A percentile compares a stretch with the other conserved stretches of the same genome.
phyloP scores from a whole-genome alignment of 176 grass and related monocot species.

The Tuctoria greenei region DNA sequence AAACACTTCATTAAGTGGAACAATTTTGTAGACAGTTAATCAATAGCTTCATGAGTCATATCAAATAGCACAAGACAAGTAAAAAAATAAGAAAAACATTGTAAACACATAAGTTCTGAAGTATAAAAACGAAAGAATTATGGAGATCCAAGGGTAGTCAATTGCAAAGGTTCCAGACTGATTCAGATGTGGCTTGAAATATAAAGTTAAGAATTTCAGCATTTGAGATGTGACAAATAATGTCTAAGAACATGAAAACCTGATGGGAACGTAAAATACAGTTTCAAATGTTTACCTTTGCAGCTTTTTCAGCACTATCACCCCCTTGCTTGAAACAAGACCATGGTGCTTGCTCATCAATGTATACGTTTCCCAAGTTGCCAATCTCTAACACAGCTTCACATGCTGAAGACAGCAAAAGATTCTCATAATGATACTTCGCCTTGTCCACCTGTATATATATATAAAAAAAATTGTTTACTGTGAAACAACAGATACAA shows the following conservation, averaged over 20 bases:
- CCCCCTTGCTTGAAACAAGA: conserved; percentile 94
- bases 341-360: conserved; percentile 85
- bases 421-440: conserved; percentile 69
- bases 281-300: conserved; percentile 58
- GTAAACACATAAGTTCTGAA: not conserved
- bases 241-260: not conserved
- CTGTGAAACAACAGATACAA: conserved; percentile 24
- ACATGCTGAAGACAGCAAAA: conserved; percentile 84
- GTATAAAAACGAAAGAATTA: conserved; percentile 18
- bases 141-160: not conserved
- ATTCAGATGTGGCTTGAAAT: not conserved
- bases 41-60: not conserved
- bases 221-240: conserved; percentile 17
- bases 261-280: not conserved
- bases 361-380: conserved; percentile 83
- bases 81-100: not conserved
- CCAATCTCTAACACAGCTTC: conserved; percentile 81
- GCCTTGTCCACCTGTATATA: conserved; percentile 70
- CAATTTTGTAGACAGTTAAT: not conserved
- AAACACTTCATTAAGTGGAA: conserved; percentile 4
- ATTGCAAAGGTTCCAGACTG: not conserved
- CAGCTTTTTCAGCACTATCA: conserved; percentile 73
- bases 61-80: not conserved
- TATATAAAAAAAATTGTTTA: conserved; percentile 27
- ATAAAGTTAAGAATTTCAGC: not conserved